Evolutionary conservation across 768 basidiomycete genomes (phyloP), one percentile per base, ranked within the genome.

Genomic region (Mycena haematopus): DNA sequence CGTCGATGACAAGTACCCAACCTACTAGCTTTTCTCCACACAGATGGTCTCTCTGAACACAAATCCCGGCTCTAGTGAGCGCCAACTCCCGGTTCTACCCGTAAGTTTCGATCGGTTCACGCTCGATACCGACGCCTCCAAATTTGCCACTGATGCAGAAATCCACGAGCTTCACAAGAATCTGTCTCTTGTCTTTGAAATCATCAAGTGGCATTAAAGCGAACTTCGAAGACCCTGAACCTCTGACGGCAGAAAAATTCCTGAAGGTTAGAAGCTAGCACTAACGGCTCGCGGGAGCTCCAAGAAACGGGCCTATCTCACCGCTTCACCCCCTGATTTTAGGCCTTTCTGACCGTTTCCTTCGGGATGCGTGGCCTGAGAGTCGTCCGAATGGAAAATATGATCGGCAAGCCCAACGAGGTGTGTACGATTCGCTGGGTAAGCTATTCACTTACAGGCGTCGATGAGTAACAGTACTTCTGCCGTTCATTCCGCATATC

Each of bases 181-280:
- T 6, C 74, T 95, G 27, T 93, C 93, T 5, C 81, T 94, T 29
- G 76, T 89, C 21, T 93, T 91, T 65, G 93, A 96, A 31, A 4
- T 31, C 68, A 93, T 93, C 0, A 93, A 96, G 81, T 90, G 89
- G 71, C 91, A 94, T 62, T 82, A 79, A 22, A 86, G 9, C 29
- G 29, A 31, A 31, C 29, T 31, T 4, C 69, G 82, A 84, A 55
- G 72, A 73, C 19, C 75, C 80, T 62, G 86, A 84, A 70, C 80
- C 76, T 52, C 80, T 84, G n/a, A n/a, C n/a, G 1, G 92, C 86
- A 25, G 79, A 81, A 33, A 84, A 83, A 52, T 94, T 95, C 65
- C 80, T 89, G 19, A 86, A 89, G 72, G 82, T 94, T 94, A 72
- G 87, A 94, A 83, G 84, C 90, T 88, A 68, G 22, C 27, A 17